Conservation (phyloP, 306 rosid genomes). For the Casuarina glauca region DNA sequence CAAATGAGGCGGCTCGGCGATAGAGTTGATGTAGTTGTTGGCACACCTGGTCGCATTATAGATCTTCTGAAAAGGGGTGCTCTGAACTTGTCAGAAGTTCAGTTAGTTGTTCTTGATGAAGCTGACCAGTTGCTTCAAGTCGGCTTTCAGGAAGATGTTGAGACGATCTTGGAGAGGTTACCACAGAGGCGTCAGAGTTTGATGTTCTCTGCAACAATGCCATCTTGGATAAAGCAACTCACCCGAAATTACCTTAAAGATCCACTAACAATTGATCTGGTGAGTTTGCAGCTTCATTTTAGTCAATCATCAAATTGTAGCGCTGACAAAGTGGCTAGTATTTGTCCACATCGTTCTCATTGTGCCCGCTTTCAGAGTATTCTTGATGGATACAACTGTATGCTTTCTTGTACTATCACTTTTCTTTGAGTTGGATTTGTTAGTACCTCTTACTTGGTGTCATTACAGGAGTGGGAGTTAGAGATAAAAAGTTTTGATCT, state of each 20-base stretch:
- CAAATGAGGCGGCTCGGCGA: constrained; percentile 90
- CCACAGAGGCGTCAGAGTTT: constrained; percentile 82
- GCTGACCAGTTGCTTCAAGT: constrained; percentile 99
- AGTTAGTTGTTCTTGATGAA: constrained; percentile 87
- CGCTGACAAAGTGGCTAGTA: not conserved
- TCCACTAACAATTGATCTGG: constrained; percentile 85
- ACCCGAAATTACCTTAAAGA: constrained; percentile 67
- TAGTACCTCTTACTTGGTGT: not conserved
- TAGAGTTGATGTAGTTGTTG: constrained; percentile 96
- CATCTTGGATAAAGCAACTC: constrained; percentile 78
- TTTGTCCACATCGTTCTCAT: not conserved
- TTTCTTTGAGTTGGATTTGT: not conserved
- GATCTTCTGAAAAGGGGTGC: constrained; percentile 91
- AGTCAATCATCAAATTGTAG: not conserved
- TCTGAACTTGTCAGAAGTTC: constrained; percentile 77
- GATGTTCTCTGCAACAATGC: constrained; percentile 99
- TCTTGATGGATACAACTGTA: not conserved
- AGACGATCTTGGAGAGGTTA: constrained; percentile 74
- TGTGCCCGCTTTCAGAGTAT: not conserved
- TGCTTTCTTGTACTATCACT: not conserved
- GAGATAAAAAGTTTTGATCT: not conserved
- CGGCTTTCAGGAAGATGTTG: constrained; percentile 96
- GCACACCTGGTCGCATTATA: constrained; percentile 94
- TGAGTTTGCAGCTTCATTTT: constrained; percentile 44
- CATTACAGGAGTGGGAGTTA: not conserved